phyloP scores from a whole-genome alignment of 352 stramenopile species.

The Globisporangium abappressorium region DNA sequence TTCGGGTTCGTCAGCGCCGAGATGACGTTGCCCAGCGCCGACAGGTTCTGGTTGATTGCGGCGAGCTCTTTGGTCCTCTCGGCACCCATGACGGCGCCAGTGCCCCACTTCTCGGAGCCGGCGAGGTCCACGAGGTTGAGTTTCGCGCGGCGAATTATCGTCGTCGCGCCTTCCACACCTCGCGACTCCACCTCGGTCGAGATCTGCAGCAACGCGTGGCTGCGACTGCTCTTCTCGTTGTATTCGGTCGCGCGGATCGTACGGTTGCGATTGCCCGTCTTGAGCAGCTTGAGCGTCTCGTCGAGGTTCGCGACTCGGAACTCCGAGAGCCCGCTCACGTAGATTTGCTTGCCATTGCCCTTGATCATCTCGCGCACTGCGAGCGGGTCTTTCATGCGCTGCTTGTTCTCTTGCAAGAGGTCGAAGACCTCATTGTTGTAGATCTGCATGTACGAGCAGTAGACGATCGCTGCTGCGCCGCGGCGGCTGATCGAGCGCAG shows the following conservation, averaged over 20 bases:
- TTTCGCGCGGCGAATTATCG: slow-evolving; percentile 74
- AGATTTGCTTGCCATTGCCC: slow-evolving; percentile 80
- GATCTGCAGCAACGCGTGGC: slow-evolving; percentile 85
- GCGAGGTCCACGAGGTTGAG: slow-evolving; percentile 92
- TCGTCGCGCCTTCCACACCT: slow-evolving; percentile 57
- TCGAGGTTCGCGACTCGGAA: slow-evolving; percentile 79
- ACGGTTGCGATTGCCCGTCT: slow-evolving; percentile 77
- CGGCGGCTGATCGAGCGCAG: slow-evolving; percentile 43
- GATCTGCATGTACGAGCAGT: slow-evolving; percentile 91
- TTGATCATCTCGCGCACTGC: slow-evolving; percentile 69
- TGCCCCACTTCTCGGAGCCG: slow-evolving; percentile 91
- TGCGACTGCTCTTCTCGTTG: slow-evolving; percentile 87
- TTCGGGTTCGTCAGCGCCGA: slow-evolving; percentile 69
- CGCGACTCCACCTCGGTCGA: slow-evolving; percentile 77
- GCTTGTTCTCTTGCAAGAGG: slow-evolving; percentile 62
- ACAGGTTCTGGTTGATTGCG: slow-evolving; percentile 92
- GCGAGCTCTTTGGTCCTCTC: slow-evolving; percentile 85
- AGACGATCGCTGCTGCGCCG: slow-evolving; percentile 63
- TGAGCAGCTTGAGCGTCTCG: slow-evolving; percentile 80
- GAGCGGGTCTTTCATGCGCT: slow-evolving; percentile 49
- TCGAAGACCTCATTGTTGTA: slow-evolving; percentile 88
- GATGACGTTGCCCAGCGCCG: slow-evolving; percentile 89
- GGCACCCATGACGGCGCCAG: slow-evolving; percentile 54
- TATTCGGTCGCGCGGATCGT: slow-evolving; percentile 84
- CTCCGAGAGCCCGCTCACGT: slow-evolving; percentile 88